Evolutionary conservation across 2,329 filamentous ascomycete genomes (phyloP), one percentile per base, ranked within the genome.

Genomic region (Phaeosphaeriaceae sp.): DNA sequence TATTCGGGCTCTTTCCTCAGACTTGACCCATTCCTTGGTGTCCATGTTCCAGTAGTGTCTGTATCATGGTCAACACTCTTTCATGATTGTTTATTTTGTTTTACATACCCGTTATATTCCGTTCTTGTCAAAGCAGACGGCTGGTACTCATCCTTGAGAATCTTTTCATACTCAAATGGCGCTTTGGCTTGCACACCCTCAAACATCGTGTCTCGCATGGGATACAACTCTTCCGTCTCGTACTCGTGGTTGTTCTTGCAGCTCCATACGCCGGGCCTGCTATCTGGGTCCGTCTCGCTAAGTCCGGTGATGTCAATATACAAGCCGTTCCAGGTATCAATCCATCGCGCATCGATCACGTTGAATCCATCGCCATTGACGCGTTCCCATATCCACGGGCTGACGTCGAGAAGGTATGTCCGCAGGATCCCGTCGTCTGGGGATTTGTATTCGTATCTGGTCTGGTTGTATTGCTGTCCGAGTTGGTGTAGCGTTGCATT

Each of bases 271-370:
- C 90, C 89, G 0, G 91, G 90, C 20, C 79, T 68, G 1, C 75
- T 76, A 17, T 81, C 79, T 0, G 85, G 83, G 31, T 91, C 83
- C 20, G 89, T 85, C 79, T 92, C 89, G 51, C 86, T 86, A 36
- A 95, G 79, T 13, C 86, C 91, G 0, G 92, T 95, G 70, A 96
- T 92, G 75, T 95, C 91, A 75, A 95, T 88, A 76, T 91, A 96
- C 70, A 94, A 83, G 48, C 91, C 91, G 67, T 89, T 95, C 54
- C 80, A 77, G 57, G 84, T 84, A 76, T 95, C 91, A 71, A 95
- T 91, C 90, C 91, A 96, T 47, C 92, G 85, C 22, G 89, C 91
- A 76, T 95, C 92, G 68, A 95, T 95, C 55, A 95, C 85, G 73
- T 96, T 96, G 71, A 83, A 80, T 19, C 91, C 91, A 67, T 90